Base-by-base conservation (phyloP, 441 rosid species). In the Cnidoscolus chayamansa region DNA sequence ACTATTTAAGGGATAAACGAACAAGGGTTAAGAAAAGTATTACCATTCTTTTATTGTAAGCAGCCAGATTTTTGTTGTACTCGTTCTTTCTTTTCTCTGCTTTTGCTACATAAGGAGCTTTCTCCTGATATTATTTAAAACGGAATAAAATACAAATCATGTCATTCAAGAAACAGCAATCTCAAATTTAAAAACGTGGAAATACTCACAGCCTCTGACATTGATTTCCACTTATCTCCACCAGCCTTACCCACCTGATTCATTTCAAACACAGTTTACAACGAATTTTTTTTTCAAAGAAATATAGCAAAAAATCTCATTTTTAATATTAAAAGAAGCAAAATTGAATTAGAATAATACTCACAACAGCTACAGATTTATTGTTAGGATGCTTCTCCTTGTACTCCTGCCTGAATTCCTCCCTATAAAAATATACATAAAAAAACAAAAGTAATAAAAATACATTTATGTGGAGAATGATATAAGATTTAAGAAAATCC, bases 21-120 rank as follows among this genome's bases (percentile, higher is more conserved):
- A 3, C 7, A 40, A 40, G 6, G 45, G 7, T 40, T 40, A 40
- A 40, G 6, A 40, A 40, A 40, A 40, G 45, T 40, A 11, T 0
- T 64, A 91, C 97, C 91, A 81, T 85, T 76, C 76, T 86, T 84
- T 89, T 94, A 72, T 90, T 90, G 76, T 91, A 94, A 16, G 90
- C 94, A 40, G 83, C 88, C 87, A 94, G 78, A 83, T 70, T 81
- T 84, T 89, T 94, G 82, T 90, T 93, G 73, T 94, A 91, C 19
- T 94, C 97, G 12, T n/a, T 84, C 85, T 91, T 94, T 60, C 98
- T 86, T 74, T 86, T 87, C 80, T 91, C 97, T 0, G 96, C 98
- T 82, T 84, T 92, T 0, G 88, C 84, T 6, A 76, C 84, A 12
- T 49, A 91, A 0, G 97, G 97, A 67, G 91, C 90, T 57, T 94